Conservation (phyloP, 768 basidiomycete genomes). For the Arthromyces matolae region DNA sequence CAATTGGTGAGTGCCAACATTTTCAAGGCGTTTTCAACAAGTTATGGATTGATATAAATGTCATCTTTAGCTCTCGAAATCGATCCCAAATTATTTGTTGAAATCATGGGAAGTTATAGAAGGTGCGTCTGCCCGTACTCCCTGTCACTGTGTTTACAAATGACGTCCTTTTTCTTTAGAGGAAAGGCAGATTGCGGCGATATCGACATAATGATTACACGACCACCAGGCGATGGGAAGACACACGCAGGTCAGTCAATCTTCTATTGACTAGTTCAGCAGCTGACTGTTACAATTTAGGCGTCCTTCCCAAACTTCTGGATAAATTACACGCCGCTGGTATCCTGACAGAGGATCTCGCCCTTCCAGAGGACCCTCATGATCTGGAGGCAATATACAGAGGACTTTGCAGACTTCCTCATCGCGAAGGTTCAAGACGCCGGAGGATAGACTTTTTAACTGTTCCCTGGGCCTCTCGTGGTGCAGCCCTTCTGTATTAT, state of each 20-base stretch:
- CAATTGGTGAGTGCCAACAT: conserved; percentile 62
- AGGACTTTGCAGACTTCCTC: conserved; percentile 66
- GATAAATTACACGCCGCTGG: conserved; percentile 48
- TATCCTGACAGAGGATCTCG: conserved; percentile 80
- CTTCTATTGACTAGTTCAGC: background rate
- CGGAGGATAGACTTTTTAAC: conserved; percentile 84
- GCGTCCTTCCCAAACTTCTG: conserved; percentile 59
- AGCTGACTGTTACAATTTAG: conserved; percentile 36
- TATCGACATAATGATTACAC: conserved; percentile 86
- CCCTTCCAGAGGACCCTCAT: conserved; percentile 60
- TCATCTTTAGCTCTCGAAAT: conserved; percentile 54
- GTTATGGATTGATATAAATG: too few species aligned
- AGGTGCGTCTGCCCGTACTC: too few species aligned
- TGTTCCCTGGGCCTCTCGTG: conserved; percentile 74
- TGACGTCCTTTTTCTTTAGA: conserved; percentile 40
- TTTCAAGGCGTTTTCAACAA: too few species aligned
- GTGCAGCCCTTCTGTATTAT: conserved; percentile 89
- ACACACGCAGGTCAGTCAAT: conserved; percentile 63
- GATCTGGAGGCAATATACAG: conserved; percentile 77
- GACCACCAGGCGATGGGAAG: conserved; percentile 64
- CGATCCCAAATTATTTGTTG: conserved; percentile 67
- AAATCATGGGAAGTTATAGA: conserved; percentile 92
- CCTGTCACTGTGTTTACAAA: too few species aligned
- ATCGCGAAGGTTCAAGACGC: conserved; percentile 37
- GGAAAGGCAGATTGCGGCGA: conserved; percentile 85